Percentiles rank a stretch among this genome's conserved stretches.
Evolutionary conservation across 1,284 basidiomycete species (phyloP).

Genomic region (Ceratobasidium sp.): DNA sequence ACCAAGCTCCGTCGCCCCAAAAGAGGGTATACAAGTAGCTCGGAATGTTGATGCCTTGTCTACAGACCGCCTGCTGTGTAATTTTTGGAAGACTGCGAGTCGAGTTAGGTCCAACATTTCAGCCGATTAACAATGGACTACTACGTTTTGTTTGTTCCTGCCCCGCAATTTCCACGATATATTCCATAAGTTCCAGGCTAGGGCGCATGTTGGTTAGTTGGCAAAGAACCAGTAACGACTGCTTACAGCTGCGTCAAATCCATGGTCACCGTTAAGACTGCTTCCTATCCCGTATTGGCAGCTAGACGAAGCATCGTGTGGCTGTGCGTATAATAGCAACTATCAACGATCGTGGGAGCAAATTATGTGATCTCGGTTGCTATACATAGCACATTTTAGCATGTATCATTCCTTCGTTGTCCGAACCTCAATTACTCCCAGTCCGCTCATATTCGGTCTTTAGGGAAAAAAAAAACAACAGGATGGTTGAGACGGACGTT

Average conservation of each 20-base stretch:
- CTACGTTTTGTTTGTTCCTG: constrained; percentile 2
- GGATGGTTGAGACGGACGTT: too few species aligned
- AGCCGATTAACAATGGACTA: background rate
- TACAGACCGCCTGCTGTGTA: constrained; percentile 12
- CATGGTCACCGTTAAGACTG: background rate
- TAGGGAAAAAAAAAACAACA: too few species aligned
- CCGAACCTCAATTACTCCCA: too few species aligned
- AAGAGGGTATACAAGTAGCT: constrained; percentile 7
- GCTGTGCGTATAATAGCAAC: background rate
- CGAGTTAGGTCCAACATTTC: background rate
- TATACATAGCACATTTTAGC: too few species aligned
- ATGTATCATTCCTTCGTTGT: too few species aligned
- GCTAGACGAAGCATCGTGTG: background rate
- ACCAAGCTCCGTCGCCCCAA: constrained; percentile 22
- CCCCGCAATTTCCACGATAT: background rate
- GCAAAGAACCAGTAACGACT: background rate
- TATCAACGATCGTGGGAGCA: too few species aligned
- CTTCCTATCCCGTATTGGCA: constrained; percentile 17
- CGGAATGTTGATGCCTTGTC: constrained; percentile 24
- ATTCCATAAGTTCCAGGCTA: background rate
- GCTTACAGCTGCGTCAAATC: constrained; percentile 24
- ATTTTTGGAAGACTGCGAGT: background rate
- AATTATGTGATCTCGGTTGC: too few species aligned
- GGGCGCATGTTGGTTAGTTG: background rate
- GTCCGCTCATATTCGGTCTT: too few species aligned